Percentiles rank a stretch among this genome's conserved stretches.
Conservation (phyloP, 2,329 filamentous ascomycete species). For the Metarhizium brunneum region DNA sequence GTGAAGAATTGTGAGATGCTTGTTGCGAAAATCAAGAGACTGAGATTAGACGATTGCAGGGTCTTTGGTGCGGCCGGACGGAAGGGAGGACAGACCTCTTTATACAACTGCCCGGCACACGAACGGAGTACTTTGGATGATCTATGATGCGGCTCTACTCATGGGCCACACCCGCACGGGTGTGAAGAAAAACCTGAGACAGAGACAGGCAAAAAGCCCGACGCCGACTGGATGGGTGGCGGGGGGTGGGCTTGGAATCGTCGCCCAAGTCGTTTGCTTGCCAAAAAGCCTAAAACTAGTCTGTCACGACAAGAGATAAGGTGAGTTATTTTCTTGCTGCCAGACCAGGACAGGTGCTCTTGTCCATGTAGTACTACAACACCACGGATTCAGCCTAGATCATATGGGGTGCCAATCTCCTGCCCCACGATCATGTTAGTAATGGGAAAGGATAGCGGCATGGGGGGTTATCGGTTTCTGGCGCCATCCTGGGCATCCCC, state of each 20-base stretch:
- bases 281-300: neutral
- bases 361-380: neutral
- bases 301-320: neutral
- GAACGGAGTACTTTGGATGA: neutral
- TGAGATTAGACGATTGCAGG: too few relatives aligned
- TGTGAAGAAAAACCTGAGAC: neutral
- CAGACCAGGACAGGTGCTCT: neutral
- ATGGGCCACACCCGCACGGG: neutral
- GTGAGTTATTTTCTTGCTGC: conserved; percentile 2
- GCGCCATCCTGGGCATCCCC: conserved; percentile 17
- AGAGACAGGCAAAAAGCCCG: neutral
- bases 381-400: neutral
- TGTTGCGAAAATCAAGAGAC: too few relatives aligned
- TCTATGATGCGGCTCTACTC: neutral
- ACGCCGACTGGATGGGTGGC: neutral
- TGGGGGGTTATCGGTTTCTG: neutral
- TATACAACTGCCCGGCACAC: neutral
- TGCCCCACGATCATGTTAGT: conserved; percentile 2
- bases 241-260: neutral
- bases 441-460: neutral
- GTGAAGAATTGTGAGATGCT: neutral
- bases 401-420: neutral
- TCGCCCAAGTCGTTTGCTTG: neutral
- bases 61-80: neutral
- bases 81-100: neutral